Percentiles rank a stretch among this genome's conserved stretches.
Evolutionary conservation across 331 rosid species (phyloP).

Genomic region (Stylosanthes scabra): DNA sequence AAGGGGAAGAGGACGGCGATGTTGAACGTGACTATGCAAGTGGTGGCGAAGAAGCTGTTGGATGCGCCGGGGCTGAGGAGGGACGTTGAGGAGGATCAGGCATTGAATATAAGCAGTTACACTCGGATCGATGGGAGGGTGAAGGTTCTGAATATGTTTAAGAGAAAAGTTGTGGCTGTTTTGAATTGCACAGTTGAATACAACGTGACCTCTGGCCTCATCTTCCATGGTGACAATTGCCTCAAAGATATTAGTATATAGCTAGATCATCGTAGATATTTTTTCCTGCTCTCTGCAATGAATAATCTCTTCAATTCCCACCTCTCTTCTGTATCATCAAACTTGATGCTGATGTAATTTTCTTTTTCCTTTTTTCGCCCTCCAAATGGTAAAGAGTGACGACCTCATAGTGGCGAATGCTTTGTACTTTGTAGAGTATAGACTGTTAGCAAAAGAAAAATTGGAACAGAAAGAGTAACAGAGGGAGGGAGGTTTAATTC

Average conservation of each 20-base stretch:
- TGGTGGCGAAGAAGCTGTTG: not conserved
- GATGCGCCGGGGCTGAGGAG: not conserved
- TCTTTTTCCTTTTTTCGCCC: too few relatives aligned
- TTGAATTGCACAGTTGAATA: conserved; percentile 54
- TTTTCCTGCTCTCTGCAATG: too few relatives aligned
- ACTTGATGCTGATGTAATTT: too few relatives aligned
- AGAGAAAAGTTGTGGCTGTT: conserved; percentile 41
- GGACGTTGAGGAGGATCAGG: conserved; percentile 35
- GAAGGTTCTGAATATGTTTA: conserved; percentile 43
- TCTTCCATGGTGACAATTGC: conserved; percentile 29
- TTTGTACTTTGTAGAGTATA: too few relatives aligned
- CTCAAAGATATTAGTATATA: conserved; percentile 16
- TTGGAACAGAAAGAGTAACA: too few relatives aligned
- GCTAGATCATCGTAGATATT: not conserved
- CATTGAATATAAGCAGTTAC: conserved; percentile 46
- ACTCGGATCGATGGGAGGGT: conserved; percentile 55
- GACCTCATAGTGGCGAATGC: too few relatives aligned
- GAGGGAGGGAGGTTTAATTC: too few relatives aligned
- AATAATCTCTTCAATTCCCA: too few relatives aligned
- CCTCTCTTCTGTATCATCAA: too few relatives aligned
- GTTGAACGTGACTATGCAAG: conserved; percentile 30
- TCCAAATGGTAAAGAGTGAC: too few relatives aligned
- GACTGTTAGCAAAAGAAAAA: too few relatives aligned
- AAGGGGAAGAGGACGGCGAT: conserved; percentile 43
- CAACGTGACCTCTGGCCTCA: conserved; percentile 9